Evolutionary conservation across 2,329 filamentous ascomycete genomes (phyloP), one percentile per base, ranked within the genome.

Genomic region (Emericellopsis atlantica): DNA sequence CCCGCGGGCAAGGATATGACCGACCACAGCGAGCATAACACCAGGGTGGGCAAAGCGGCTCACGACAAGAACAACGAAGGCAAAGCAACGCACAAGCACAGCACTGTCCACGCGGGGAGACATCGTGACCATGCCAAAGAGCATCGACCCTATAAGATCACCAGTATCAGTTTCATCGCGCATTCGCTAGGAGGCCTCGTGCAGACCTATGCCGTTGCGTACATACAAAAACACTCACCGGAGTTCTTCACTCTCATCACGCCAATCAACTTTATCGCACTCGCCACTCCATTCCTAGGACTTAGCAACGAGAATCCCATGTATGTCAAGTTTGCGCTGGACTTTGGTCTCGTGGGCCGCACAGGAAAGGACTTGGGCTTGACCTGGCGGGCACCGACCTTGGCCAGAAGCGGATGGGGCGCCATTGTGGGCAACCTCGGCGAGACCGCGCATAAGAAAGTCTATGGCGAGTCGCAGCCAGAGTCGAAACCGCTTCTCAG

Each of bases 291-390:
- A 0, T 87, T 95, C 49, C 65, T 96, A 1, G 90, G 90, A 0
- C 66, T 96, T 32, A 96, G 90, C 59, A 95, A 98, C 56, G 92
- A 98, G 56, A 98, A 98, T 51, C 92, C 92, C 0, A 71, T 96
- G 43, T 98, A 98, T 57, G 85, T 98, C 60, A 94, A 89, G 53
- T 96, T 98, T 58, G 92, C 92, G 0, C 68, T 98, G 4, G 92
- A 98, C 57, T 94, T 96, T 62, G 92, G 92, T 0, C 72, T 98
- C 1, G 90, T 98, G 12, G 92, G 92, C n/a, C 76, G 90, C 41
- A 95, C 92, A 3, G 92, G 92, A 7, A 87, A 96, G 59, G 92
- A 98, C 62, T 70, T 98, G 8, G 92, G 92, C 18, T 66, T 98
- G 45, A 95, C 89, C 1, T 98, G 92, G 92, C 78, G 87, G 52